Evolutionary conservation across 1,284 basidiomycete genomes (phyloP).

Genomic region (Hemileia vastatrix): DNA sequence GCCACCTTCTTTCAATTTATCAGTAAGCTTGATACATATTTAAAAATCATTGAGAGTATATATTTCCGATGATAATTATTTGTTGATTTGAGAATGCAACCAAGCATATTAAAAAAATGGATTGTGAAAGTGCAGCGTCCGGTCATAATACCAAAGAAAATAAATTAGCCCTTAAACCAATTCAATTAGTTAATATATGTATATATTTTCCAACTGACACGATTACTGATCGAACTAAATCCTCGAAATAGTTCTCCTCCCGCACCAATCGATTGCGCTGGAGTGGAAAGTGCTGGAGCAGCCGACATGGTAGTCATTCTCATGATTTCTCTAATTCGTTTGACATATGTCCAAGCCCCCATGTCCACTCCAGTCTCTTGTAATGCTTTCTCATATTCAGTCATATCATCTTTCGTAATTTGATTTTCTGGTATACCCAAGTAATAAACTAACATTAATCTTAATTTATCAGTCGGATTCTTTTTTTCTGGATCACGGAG

Average conservation of each 20-base stretch:
- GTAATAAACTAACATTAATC: constrained; percentile 87
- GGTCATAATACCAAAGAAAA: neutral
- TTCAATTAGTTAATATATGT: too few relatives aligned
- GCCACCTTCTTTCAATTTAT: constrained; percentile 84
- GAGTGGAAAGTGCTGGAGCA: constrained; percentile 57
- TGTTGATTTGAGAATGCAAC: too few relatives aligned
- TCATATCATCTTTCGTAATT: constrained; percentile 73
- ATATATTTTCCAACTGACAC: constrained; percentile 57
- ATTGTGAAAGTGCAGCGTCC: constrained; percentile 15
- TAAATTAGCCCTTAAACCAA: too few relatives aligned
- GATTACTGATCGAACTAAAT: constrained; percentile 81
- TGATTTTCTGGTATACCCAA: constrained; percentile 71
- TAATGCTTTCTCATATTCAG: constrained; percentile 76
- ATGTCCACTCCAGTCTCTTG: constrained; percentile 67
- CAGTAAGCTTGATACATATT: too few relatives aligned
- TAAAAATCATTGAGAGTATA: too few relatives aligned
- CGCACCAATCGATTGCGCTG: constrained; percentile 49
- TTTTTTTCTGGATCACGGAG: constrained; percentile 57
- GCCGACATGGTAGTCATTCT: constrained; percentile 74
- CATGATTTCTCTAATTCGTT: constrained; percentile 75
- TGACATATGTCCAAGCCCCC: constrained; percentile 84
- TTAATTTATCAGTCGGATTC: constrained; percentile 73
- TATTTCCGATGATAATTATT: too few relatives aligned
- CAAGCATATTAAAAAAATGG: constrained; percentile 24
- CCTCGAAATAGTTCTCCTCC: constrained; percentile 73